Percentiles rank a stretch among this genome's conserved stretches.
These are phyloP conservation scores for Hypoxylon sp. DNA, from an alignment of 2,329 filamentous ascomycete species.

Conservation along the genomic window DNA sequence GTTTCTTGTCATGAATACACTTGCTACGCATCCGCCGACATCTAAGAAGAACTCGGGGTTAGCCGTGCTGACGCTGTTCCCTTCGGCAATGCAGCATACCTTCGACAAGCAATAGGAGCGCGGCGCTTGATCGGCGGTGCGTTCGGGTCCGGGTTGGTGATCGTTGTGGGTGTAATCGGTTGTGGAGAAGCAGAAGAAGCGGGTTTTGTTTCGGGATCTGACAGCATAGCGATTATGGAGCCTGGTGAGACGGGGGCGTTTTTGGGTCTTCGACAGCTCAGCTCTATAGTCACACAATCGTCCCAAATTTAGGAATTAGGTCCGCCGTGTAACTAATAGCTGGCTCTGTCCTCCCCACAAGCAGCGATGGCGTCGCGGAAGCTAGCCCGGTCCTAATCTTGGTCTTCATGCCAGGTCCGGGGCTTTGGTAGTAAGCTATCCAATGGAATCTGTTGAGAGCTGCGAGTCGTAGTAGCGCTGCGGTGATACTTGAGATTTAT, in stretches of 20 bases:
- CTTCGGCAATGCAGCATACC: conserved; percentile 56
- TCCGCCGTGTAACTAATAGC: conserved; percentile 36
- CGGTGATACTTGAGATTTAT: conserved; percentile 4
- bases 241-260: conserved; percentile 23
- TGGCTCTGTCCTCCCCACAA: conserved; percentile 29
- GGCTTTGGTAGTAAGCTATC: conserved; percentile 14
- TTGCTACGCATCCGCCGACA: conserved; percentile 71
- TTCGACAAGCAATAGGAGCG: conserved; percentile 68
- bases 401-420: conserved; percentile 19
- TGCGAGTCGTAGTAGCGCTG: conserved; percentile 1
- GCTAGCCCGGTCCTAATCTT: conserved; percentile 23
- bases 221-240: conserved; percentile 44
- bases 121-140: conserved; percentile 61
- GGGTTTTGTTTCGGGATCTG: conserved; percentile 39
- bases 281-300: conserved; percentile 43
- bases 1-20: conserved; percentile 66
- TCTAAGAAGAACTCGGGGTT: conserved; percentile 53
- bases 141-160: conserved; percentile 30
- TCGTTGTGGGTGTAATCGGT: conserved; percentile 43
- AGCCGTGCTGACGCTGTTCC: conserved; percentile 19
- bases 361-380: conserved; percentile 6
- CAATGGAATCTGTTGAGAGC: conserved; percentile 5
- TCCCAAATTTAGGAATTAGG: conserved; percentile 28
- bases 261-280: conserved; percentile 31
- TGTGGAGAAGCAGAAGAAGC: conserved; percentile 48